These are phyloP conservation scores for Ambrosia artemisiifolia DNA, from an alignment of 129 eudicot species.

Conservation along the genomic window DNA sequence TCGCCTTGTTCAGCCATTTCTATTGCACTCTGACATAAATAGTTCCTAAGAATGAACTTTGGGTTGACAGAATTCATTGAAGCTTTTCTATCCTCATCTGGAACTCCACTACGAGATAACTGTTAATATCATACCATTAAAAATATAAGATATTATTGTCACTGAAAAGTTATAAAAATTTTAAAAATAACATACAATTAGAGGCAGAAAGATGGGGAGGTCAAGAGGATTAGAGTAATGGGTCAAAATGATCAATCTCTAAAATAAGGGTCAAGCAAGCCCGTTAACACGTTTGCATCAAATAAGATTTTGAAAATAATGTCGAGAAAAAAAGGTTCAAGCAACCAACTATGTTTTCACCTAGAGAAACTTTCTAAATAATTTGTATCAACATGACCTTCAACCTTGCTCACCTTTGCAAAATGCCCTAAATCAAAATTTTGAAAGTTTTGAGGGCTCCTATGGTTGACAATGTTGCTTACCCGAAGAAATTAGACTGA, in stretches of 20 bases:
- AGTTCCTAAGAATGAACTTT: slow-evolving; percentile 83
- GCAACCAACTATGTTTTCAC: neutral
- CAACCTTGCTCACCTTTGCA: neutral
- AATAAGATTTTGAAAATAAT: neutral
- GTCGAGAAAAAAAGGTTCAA: neutral
- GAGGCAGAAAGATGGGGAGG: neutral
- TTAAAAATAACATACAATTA: neutral
- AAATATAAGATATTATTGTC: neutral
- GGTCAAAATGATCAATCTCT: neutral
- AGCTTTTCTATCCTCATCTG: slow-evolving; percentile 70
- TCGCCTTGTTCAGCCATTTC: slow-evolving; percentile 92
- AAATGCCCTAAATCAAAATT: neutral
- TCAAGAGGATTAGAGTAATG: neutral
- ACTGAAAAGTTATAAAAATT: neutral
- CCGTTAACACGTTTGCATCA: neutral
- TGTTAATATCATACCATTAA: slow-evolving; percentile 26
- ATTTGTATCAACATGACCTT: neutral
- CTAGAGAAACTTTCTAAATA: neutral
- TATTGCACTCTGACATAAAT: slow-evolving; percentile 87
- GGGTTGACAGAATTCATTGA: slow-evolving; percentile 89
- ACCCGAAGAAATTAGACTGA: neutral
- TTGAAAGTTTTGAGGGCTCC: neutral
- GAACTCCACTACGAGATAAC: slow-evolving; percentile 57
- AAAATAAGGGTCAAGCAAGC: neutral
- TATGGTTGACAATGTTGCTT: neutral